Evolutionary conservation across 805 yeast genomes (phyloP).

Genomic region (Metschnikowia continentalis): DNA sequence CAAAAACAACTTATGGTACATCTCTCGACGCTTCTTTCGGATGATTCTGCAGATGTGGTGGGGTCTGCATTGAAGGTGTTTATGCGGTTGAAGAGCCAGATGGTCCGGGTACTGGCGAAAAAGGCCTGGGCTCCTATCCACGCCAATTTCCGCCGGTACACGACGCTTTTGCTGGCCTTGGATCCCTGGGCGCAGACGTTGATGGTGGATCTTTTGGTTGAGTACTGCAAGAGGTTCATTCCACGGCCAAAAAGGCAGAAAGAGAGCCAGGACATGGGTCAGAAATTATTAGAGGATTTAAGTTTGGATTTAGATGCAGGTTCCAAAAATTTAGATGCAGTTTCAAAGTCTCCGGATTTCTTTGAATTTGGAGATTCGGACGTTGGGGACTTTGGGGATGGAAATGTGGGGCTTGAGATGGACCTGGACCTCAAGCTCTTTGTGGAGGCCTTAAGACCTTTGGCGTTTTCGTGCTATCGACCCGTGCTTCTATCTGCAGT

Average conservation of each 20-base stretch:
- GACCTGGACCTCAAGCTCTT: constrained; percentile 59
- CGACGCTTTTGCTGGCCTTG: constrained; percentile 45
- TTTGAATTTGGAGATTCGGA: too few species aligned
- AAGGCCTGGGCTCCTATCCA: constrained; percentile 62
- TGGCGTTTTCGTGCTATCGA: constrained; percentile 51
- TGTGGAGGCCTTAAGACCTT: constrained; percentile 40
- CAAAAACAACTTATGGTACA: constrained; percentile 47
- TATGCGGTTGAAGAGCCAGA: constrained; percentile 35
- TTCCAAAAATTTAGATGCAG: too few species aligned
- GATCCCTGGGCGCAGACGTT: constrained; percentile 71
- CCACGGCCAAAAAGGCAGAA: constrained; percentile 42
- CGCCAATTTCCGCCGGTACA: constrained; percentile 58
- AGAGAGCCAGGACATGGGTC: too few species aligned
- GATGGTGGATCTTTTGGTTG: constrained; percentile 58
- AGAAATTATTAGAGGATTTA: too few species aligned
- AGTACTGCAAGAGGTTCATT: constrained; percentile 61
- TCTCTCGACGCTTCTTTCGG: constrained; percentile 56
- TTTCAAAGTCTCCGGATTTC: too few species aligned
- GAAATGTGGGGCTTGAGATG: constrained; percentile 31
- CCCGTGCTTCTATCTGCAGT: constrained; percentile 60
- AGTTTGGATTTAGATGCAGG: too few species aligned
- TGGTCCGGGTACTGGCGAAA: constrained; percentile 21
- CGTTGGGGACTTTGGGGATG: too few species aligned
- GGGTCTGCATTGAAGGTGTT: constrained; percentile 62
- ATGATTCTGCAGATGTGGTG: constrained; percentile 61